These are phyloP conservation scores for Coelastrella sp. DNA, from an alignment of 139 green algal species.

Conservation along the genomic window DNA sequence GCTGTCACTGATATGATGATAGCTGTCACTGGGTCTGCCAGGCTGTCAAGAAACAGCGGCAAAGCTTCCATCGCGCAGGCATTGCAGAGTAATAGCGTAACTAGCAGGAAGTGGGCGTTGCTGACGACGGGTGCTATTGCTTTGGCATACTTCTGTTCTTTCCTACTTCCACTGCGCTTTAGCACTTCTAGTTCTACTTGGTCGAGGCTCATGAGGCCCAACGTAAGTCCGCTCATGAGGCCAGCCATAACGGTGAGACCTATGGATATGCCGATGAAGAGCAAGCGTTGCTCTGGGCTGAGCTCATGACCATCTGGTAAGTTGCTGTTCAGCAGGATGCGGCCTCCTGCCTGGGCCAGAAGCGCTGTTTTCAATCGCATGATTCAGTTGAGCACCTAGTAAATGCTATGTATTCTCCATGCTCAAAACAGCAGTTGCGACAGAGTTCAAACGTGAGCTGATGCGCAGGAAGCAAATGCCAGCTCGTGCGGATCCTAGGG, in stretches of 20 bases:
- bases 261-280: slow-evolving; percentile 25
- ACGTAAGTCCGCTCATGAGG: slow-evolving; percentile 85
- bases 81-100: slow-evolving; percentile 83
- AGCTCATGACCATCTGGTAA: background rate
- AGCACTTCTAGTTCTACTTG: slow-evolving; percentile 81
- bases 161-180: slow-evolving; percentile 61
- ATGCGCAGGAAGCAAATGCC: no score
- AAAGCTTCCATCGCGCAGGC: slow-evolving; percentile 74
- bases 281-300: background rate
- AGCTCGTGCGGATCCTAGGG: no score
- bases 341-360: background rate
- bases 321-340: slow-evolving; percentile 15
- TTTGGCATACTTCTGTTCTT: slow-evolving; percentile 64
- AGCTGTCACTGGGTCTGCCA: slow-evolving; percentile 78
- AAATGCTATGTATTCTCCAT: no score
- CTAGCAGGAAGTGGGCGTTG: slow-evolving; percentile 69
- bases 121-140: slow-evolving; percentile 35
- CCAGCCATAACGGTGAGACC: slow-evolving; percentile 46
- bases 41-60: slow-evolving; percentile 82
- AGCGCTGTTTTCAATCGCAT: background rate
- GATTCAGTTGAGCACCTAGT: no score
- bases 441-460: no score
- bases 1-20: slow-evolving; percentile 81
- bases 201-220: slow-evolving; percentile 80
- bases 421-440: no score